A percentile compares a stretch with the other conserved stretches of the same genome.
Evolutionary conservation across 768 basidiomycete species (phyloP).

Genomic region (Collybiopsis luxurians): DNA sequence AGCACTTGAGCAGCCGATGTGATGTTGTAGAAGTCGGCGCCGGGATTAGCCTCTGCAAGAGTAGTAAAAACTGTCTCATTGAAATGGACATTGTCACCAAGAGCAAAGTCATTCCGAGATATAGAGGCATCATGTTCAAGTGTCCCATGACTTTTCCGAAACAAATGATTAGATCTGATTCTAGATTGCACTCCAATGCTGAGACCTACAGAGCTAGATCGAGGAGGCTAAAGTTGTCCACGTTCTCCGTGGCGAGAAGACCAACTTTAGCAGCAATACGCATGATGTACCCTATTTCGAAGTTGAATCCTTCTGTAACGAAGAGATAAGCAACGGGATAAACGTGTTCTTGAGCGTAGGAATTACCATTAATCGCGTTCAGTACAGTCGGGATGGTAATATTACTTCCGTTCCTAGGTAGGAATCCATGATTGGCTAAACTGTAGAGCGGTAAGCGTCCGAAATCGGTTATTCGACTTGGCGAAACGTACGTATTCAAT

Average conservation of each 20-base stretch:
- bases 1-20: slow-evolving; percentile 11
- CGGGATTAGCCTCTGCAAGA: slow-evolving; percentile 12
- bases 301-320: not conserved
- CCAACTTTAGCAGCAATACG: not conserved
- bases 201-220: not conserved
- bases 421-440: too few species aligned
- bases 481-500: slow-evolving; percentile 6
- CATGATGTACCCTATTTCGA: not conserved
- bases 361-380: not conserved
- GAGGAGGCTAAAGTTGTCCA: not conserved
- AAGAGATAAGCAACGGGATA: too few species aligned
- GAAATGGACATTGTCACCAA: slow-evolving; percentile 10
- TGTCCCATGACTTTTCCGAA: slow-evolving; percentile 6
- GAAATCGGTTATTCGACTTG: too few species aligned
- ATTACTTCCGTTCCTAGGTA: too few species aligned
- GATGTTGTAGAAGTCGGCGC: slow-evolving; percentile 11
- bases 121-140: slow-evolving; percentile 14
- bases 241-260: not conserved
- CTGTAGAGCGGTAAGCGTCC: too few species aligned
- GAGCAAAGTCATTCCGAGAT: slow-evolving; percentile 10
- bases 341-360: too few species aligned
- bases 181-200: not conserved
- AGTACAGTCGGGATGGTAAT: not conserved
- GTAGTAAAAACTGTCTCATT: slow-evolving; percentile 8
- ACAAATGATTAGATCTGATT: not conserved